phyloP scores from a whole-genome alignment of 169 alveolate species.

The Cryptosporidium sp. region DNA sequence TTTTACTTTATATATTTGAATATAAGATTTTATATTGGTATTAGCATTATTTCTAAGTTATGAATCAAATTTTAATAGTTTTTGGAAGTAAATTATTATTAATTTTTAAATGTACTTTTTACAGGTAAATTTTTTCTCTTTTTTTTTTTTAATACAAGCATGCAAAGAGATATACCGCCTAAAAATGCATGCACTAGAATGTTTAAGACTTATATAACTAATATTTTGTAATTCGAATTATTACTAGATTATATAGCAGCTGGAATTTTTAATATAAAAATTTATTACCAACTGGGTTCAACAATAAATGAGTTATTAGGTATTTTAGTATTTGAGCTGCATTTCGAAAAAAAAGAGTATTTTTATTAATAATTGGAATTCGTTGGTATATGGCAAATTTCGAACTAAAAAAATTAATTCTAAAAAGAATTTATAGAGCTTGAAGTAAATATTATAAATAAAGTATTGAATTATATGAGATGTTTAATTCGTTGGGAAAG shows the following conservation, averaged over 20 bases:
- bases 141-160: background rate
- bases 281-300: background rate
- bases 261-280: background rate
- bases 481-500: background rate
- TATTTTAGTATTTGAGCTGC: background rate
- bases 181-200: constrained; percentile 48
- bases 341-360: background rate
- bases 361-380: background rate
- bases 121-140: background rate
- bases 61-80: background rate
- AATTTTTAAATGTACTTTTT: background rate
- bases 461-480: background rate
- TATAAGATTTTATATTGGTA: background rate
- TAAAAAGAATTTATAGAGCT: background rate
- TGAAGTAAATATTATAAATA: background rate
- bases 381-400: background rate
- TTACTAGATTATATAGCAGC: background rate
- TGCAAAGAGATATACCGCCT: constrained; percentile 60
- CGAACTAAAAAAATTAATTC: background rate
- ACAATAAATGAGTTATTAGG: background rate
- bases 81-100: background rate
- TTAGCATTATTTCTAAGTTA: background rate
- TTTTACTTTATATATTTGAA: background rate
- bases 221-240: background rate
- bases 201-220: background rate